Percentiles rank a stretch among this genome's conserved stretches.
phyloP scores from a whole-genome alignment of 2,329 filamentous ascomycete genomes.

The Pyrenochaeta sp. region DNA sequence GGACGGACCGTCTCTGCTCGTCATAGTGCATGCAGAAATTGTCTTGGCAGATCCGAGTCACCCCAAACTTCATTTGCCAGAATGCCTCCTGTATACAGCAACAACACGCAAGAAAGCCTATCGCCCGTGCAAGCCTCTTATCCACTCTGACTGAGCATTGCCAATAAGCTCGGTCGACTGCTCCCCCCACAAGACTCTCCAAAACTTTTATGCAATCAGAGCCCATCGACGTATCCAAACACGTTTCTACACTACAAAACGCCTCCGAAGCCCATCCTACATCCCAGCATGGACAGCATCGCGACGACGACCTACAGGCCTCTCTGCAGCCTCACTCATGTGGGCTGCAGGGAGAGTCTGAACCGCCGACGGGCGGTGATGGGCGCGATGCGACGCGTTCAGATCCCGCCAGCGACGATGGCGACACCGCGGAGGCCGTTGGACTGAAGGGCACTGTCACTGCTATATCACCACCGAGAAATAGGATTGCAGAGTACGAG shows the following conservation, averaged over 20 bases:
- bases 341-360: conserved; percentile 44
- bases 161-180: conserved; percentile 64
- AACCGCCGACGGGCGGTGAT: conserved; percentile 22
- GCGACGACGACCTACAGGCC: conserved; percentile 55
- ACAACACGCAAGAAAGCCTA: conserved; percentile 18
- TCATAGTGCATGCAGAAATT: conserved; percentile 16
- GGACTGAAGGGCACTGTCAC: conserved; percentile 37
- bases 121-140: conserved; percentile 29
- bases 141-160: conserved; percentile 47
- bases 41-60: conserved; percentile 25
- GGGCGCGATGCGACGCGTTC: conserved; percentile 34
- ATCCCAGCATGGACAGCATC: conserved; percentile 68
- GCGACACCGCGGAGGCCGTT: conserved; percentile 24
- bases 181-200: conserved; percentile 39
- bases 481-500: conserved; percentile 66
- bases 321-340: conserved; percentile 50
- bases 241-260: conserved; percentile 52
- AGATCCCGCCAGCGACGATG: conserved; percentile 19
- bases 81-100: conserved; percentile 11
- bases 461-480: conserved; percentile 49
- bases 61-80: conserved; percentile 15
- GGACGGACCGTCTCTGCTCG: background rate
- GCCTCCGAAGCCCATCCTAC: conserved; percentile 46
- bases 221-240: conserved; percentile 60
- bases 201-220: conserved; percentile 72